These are phyloP conservation scores for Tricholoma terreum DNA, from an alignment of 768 basidiomycete genomes.

Conservation along the genomic window DNA sequence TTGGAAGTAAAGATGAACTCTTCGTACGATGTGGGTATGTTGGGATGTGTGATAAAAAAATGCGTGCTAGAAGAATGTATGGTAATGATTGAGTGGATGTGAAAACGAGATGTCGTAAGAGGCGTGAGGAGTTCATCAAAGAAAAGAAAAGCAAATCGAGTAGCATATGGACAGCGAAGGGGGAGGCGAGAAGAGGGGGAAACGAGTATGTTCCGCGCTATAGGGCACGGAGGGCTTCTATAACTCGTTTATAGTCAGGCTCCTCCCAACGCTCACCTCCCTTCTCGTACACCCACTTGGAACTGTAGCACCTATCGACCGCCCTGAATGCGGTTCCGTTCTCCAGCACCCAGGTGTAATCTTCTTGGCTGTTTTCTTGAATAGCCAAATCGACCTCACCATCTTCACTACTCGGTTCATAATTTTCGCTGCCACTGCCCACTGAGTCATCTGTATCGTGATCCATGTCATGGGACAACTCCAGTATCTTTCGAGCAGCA, in stretches of 20 bases:
- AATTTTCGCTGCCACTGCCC: background rate
- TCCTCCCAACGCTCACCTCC: slow-evolving; percentile 35
- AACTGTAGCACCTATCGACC: slow-evolving; percentile 20
- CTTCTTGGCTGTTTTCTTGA: slow-evolving; percentile 9
- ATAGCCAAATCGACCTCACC: slow-evolving; percentile 1
- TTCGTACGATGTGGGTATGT: background rate
- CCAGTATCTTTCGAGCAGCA: slow-evolving; percentile 12
- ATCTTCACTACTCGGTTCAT: slow-evolving; percentile 3
- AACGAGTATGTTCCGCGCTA: slow-evolving; percentile 4
- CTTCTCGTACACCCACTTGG: slow-evolving; percentile 40
- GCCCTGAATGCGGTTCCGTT: slow-evolving; percentile 10
- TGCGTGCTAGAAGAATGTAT: too few relatives aligned
- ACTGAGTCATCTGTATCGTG: slow-evolving; percentile 10
- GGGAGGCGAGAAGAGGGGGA: background rate
- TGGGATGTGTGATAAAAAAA: background rate
- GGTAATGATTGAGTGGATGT: background rate
- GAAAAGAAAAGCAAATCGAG: background rate
- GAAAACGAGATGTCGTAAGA: too few relatives aligned
- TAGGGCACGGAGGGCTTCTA: slow-evolving; percentile 33
- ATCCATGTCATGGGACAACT: slow-evolving; percentile 7
- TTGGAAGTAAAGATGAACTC: too few relatives aligned
- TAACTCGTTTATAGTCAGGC: slow-evolving; percentile 30
- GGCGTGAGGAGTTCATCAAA: background rate
- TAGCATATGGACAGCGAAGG: background rate
- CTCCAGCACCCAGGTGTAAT: slow-evolving; percentile 10